These are phyloP conservation scores for Trematosphaeria pertusa DNA, from an alignment of 2,329 filamentous ascomycete genomes.

Conservation along the genomic window DNA sequence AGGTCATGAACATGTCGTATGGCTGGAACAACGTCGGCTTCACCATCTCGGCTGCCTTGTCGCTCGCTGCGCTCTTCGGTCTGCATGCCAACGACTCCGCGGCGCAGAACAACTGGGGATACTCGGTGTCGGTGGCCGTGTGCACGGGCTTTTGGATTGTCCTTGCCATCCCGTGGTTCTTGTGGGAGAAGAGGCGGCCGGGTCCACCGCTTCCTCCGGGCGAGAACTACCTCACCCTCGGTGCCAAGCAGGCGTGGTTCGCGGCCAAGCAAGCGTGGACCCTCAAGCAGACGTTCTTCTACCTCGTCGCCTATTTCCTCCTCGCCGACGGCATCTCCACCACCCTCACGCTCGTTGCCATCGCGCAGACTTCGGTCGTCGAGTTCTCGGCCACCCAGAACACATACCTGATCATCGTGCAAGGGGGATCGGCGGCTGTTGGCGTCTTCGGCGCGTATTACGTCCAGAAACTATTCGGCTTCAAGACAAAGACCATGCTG, in stretches of 20 bases:
- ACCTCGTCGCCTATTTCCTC: constrained; percentile 69
- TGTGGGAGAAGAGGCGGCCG: constrained; percentile 68
- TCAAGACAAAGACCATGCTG: constrained; percentile 74
- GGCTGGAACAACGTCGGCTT: constrained; percentile 31
- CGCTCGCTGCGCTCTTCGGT: constrained; percentile 66
- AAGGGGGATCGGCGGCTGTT: constrained; percentile 67
- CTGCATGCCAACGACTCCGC: constrained; percentile 65
- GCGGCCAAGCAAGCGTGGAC: constrained; percentile 68
- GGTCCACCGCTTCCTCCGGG: constrained; percentile 61
- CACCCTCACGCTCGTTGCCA: constrained; percentile 71
- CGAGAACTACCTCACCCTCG: constrained; percentile 63
- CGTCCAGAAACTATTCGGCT: constrained; percentile 64
- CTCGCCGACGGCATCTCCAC: constrained; percentile 75
- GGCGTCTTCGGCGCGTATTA: constrained; percentile 70
- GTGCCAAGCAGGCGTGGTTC: constrained; percentile 65
- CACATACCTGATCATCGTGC: constrained; percentile 71
- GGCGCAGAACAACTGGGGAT: constrained; percentile 70
- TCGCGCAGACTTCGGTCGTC: constrained; percentile 70
- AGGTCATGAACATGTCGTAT: constrained; percentile 13
- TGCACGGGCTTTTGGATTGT: constrained; percentile 69
- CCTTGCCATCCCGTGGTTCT: constrained; percentile 71
- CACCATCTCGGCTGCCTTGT: constrained; percentile 12
- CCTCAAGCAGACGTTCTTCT: constrained; percentile 70
- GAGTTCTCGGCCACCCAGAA: constrained; percentile 69
- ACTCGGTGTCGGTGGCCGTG: constrained; percentile 71